Conservation (phyloP, 345 rosid genomes). For the Isatis tinctoria region DNA sequence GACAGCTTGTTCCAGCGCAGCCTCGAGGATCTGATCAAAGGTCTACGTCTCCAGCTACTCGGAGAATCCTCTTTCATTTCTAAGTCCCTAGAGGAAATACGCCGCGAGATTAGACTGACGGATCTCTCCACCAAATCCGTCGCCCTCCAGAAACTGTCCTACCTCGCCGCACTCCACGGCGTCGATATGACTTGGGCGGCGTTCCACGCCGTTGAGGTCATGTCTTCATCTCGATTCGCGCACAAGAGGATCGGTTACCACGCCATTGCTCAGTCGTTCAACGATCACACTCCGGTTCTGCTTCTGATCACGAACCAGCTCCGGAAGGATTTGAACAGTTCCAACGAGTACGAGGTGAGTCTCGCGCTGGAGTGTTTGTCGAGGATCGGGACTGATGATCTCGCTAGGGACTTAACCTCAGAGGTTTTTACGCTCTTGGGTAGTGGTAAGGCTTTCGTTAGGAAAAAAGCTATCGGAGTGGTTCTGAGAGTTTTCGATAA, state of each 20-base stretch:
- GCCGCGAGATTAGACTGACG: slow-evolving; percentile 80
- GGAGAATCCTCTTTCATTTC: slow-evolving; percentile 60
- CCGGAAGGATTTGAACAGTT: slow-evolving; percentile 72
- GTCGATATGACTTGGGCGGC: slow-evolving; percentile 87
- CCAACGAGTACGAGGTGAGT: slow-evolving; percentile 71
- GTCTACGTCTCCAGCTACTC: slow-evolving; percentile 57
- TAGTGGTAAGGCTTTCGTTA: slow-evolving; percentile 58
- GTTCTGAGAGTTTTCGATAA: slow-evolving; percentile 75
- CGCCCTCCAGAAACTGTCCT: slow-evolving; percentile 84
- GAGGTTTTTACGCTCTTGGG: slow-evolving; percentile 77
- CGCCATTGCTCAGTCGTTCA: slow-evolving; percentile 75
- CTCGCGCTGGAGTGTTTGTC: slow-evolving; percentile 79
- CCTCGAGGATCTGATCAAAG: slow-evolving; percentile 84
- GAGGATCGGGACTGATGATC: slow-evolving; percentile 69
- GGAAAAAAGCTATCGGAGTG: slow-evolving; percentile 75
- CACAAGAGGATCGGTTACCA: slow-evolving; percentile 79
- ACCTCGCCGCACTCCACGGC: slow-evolving; percentile 67
- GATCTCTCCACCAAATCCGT: slow-evolving; percentile 77
- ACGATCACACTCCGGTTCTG: slow-evolving; percentile 74
- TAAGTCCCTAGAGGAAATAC: slow-evolving; percentile 73
- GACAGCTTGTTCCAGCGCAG: slow-evolving; percentile 84
- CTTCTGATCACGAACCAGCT: slow-evolving; percentile 83
- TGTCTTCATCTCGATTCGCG: slow-evolving; percentile 66
- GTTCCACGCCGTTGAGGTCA: slow-evolving; percentile 82
- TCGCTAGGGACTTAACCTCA: slow-evolving; percentile 79